Evolutionary conservation across 306 rosid species (phyloP).

Genomic region (Vicia villosa): DNA sequence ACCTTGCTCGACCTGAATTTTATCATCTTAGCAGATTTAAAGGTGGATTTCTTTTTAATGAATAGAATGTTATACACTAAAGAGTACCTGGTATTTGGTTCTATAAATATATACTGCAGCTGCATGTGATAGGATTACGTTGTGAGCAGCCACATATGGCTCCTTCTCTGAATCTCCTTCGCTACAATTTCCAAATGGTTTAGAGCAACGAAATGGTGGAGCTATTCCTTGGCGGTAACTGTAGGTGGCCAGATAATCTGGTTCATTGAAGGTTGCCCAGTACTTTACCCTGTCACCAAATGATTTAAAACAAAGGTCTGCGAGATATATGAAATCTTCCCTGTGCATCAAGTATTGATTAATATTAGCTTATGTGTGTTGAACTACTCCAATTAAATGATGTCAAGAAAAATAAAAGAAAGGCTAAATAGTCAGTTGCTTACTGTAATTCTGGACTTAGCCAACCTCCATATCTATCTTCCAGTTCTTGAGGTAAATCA

Average conservation of each 20-base stretch:
- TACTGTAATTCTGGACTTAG: constrained; percentile 44
- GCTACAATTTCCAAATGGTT: constrained; percentile 51
- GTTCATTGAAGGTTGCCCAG: constrained; percentile 54
- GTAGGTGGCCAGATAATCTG: constrained; percentile 3
- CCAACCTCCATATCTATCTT: constrained; percentile 46
- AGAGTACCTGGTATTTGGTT: no score
- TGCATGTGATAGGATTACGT: no score
- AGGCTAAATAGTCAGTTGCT: background rate
- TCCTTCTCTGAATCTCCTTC: constrained; percentile 60
- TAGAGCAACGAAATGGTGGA: constrained; percentile 35
- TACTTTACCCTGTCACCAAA: constrained; percentile 55
- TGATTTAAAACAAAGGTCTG: constrained; percentile 35
- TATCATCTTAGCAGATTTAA: no score
- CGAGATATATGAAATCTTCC: constrained; percentile 43
- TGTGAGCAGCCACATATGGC: constrained; percentile 62
- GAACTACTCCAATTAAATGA: background rate
- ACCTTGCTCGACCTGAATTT: no score
- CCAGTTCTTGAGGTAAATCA: constrained; percentile 46
- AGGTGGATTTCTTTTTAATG: no score
- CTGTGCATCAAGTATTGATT: constrained; percentile 29
- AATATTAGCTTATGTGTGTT: background rate
- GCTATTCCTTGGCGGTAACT: no score
- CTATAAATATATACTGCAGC: no score
- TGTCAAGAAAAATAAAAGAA: background rate
- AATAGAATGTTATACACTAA: no score